Percentiles rank a stretch among this genome's conserved stretches.
These are phyloP conservation scores for Trametes villosa DNA, from an alignment of 768 basidiomycete genomes.

Conservation along the genomic window DNA sequence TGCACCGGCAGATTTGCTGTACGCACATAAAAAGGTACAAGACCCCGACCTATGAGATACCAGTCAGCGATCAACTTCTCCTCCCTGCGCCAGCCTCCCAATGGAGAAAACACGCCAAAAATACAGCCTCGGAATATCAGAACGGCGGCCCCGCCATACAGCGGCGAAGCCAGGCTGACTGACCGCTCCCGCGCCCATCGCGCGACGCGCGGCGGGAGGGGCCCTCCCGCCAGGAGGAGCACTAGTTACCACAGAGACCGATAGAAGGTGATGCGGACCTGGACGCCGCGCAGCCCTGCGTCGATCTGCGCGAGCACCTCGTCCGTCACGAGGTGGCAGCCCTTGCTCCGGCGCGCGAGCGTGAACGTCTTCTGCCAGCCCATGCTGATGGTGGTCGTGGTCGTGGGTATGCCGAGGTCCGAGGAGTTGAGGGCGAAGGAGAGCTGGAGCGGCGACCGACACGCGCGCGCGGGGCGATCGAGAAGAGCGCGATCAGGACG, in stretches of 20 bases:
- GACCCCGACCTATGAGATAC: slow-evolving; percentile 71
- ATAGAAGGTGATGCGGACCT: slow-evolving; percentile 46
- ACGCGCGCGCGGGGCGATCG: not conserved
- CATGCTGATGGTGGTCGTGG: slow-evolving; percentile 48
- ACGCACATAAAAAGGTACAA: slow-evolving; percentile 83
- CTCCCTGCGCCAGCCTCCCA: no score
- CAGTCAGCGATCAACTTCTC: not conserved
- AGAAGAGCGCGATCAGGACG: not conserved
- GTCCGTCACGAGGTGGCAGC: slow-evolving; percentile 85
- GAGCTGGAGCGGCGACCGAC: not conserved
- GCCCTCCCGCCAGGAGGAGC: not conserved
- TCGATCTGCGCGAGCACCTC: slow-evolving; percentile 70
- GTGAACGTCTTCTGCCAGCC: slow-evolving; percentile 90
- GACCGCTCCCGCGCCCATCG: no score
- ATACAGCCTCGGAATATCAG: no score
- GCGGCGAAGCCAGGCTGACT: no score
- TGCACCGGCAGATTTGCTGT: slow-evolving; percentile 4
- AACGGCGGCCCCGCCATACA: no score
- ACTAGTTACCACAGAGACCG: slow-evolving; percentile 13
- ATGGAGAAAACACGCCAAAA: no score
- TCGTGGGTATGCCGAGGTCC: not conserved
- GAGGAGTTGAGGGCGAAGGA: not conserved
- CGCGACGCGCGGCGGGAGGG: no score
- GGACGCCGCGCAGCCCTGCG: slow-evolving; percentile 67
- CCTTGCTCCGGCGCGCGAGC: slow-evolving; percentile 55